A percentile compares a stretch with the other conserved stretches of the same genome.
phyloP scores from a whole-genome alignment of 176 grass and related monocot species.

The Raddia guianensis region DNA sequence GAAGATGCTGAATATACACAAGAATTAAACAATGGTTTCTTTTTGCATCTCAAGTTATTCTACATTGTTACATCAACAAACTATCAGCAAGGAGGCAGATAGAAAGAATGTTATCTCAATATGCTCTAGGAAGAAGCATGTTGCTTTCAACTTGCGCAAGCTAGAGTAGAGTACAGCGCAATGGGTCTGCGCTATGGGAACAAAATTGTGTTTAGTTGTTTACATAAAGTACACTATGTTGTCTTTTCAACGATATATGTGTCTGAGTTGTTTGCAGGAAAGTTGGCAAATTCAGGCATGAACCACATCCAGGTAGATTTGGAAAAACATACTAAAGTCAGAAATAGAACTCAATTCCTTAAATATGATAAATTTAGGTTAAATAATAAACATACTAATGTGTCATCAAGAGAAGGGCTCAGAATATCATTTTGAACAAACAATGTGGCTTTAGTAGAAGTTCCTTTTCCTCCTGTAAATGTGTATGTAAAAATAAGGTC shows the following conservation, averaged over 20 bases:
- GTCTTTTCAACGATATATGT: neutral
- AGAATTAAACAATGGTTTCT: neutral
- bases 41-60: neutral
- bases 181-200: neutral
- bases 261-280: neutral
- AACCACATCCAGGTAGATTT: conserved; percentile 11
- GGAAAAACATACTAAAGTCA: conserved; percentile 25
- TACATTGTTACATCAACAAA: neutral
- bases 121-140: neutral
- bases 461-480: conserved; percentile 61
- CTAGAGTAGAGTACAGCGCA: neutral
- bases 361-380: conserved; percentile 12
- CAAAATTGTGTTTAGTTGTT: neutral
- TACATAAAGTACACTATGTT: neutral
- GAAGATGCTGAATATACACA: neutral
- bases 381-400: conserved; percentile 46
- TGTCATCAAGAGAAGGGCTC: conserved; percentile 69
- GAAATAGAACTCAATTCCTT: conserved; percentile 3
- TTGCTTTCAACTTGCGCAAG: conserved; percentile 1
- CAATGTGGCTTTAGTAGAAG: conserved; percentile 47
- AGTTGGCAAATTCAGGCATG: conserved; percentile 19
- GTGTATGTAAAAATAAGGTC: conserved; percentile 86
- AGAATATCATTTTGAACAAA: conserved; percentile 95
- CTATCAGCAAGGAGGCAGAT: neutral
- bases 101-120: neutral